Percentiles rank a stretch among this genome's conserved stretches.
Evolutionary conservation across 2,329 filamentous ascomycete species (phyloP).

Genomic region (Fusarium temperatum): DNA sequence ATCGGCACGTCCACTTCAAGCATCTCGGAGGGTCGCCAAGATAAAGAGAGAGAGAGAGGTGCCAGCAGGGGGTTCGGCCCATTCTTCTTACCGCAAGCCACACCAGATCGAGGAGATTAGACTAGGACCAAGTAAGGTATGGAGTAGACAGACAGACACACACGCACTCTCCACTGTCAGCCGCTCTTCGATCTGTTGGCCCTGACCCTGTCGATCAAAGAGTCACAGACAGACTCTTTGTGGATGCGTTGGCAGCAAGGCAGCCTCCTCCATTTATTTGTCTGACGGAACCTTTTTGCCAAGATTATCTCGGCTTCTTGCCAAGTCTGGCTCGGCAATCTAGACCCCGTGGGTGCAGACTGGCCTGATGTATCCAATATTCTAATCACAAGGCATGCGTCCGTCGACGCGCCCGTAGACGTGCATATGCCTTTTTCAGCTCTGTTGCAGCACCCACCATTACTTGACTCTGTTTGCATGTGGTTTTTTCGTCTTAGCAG

Average conservation of each 20-base stretch:
- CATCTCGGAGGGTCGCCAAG: not conserved
- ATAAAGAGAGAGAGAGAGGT: not conserved
- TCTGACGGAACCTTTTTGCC: not conserved
- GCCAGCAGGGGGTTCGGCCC: not conserved
- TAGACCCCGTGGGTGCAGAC: conserved; percentile 9
- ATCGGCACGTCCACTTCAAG: not conserved
- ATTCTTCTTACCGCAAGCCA: not conserved
- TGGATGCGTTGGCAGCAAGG: not conserved
- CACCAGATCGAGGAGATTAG: not conserved
- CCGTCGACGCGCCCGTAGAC: conserved; percentile 22
- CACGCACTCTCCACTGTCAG: not conserved
- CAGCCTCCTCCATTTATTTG: not conserved
- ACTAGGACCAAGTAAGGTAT: not conserved
- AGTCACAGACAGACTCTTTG: not conserved
- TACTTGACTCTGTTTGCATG: not conserved
- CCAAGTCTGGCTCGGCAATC: conserved; percentile 7
- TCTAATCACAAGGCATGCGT: conserved; percentile 6
- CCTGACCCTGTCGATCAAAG: not conserved
- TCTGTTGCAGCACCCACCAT: not conserved
- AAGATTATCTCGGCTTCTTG: conserved; percentile 8
- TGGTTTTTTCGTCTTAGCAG: not conserved
- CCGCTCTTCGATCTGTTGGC: not conserved
- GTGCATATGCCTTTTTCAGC: conserved; percentile 20
- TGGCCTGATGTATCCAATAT: conserved; percentile 2
- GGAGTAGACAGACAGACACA: not conserved